Evolutionary conservation across 2,329 filamentous ascomycete species (phyloP).

Genomic region (Trichoderma sp.): DNA sequence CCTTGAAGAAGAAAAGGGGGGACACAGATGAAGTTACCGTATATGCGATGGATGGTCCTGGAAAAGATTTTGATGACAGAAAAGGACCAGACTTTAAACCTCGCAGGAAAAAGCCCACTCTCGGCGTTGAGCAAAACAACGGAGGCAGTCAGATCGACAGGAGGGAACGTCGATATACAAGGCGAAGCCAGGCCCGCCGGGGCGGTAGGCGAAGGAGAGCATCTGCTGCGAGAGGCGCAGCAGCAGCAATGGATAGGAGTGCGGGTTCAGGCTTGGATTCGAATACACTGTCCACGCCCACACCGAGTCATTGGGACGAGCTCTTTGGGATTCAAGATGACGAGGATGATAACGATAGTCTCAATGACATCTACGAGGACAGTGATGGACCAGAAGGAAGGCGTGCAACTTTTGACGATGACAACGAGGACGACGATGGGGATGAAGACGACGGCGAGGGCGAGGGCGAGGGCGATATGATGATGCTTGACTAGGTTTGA

Average conservation of each 20-base stretch:
- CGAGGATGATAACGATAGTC: conserved; percentile 25
- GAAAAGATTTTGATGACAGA: conserved; percentile 42
- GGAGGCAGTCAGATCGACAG: conserved; percentile 22
- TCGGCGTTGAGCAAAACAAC: conserved; percentile 24
- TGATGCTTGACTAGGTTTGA: conserved; percentile 1
- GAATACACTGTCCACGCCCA: conserved; percentile 33
- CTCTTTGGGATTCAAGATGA: conserved; percentile 25
- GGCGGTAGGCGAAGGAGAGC: conserved; percentile 18
- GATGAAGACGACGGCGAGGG: conserved; percentile 1
- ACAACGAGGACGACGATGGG: conserved; percentile 9
- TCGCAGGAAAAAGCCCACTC: conserved; percentile 26
- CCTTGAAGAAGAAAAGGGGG: conserved; percentile 60
- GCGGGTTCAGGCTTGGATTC: neutral
- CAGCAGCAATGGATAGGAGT: conserved; percentile 14
- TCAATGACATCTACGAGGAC: conserved; percentile 28
- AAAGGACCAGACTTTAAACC: conserved; percentile 41
- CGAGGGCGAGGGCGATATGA: conserved; percentile 2
- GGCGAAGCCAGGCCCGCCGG: conserved; percentile 18
- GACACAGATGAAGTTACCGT: conserved; percentile 65
- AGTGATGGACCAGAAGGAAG: conserved; percentile 14
- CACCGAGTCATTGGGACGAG: conserved; percentile 36
- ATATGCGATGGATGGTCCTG: conserved; percentile 46
- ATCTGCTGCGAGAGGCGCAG: conserved; percentile 16
- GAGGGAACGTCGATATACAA: conserved; percentile 20
- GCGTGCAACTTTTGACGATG: neutral